Evolutionary conservation across 805 yeast genomes (phyloP), one percentile per base, ranked within the genome.

Genomic region (Ogataea kodamae): DNA sequence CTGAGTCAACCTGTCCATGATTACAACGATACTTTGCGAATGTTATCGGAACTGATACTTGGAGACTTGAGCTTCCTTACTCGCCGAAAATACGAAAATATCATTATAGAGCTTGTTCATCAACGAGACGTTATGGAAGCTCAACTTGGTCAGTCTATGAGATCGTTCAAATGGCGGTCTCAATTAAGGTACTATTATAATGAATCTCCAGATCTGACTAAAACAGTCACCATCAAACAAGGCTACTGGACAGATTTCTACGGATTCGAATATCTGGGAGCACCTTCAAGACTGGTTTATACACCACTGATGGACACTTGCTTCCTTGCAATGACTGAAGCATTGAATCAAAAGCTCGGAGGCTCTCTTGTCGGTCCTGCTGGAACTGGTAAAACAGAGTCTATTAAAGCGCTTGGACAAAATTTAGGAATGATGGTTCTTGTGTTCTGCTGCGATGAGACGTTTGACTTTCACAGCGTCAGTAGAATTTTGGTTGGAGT

Each of bases 301-400:
- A 90, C 97, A 0, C 86, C 90, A 1, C 63, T 86, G 12, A 67
- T 84, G 6, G 74, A 75, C 29, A 64, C 69, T 5, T 74, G 86
- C 37, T 86, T 72, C 52, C 53, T 80, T 6, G 64, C 88, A 0
- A 74, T 89, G 77, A 66, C 83, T 0, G 82, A 80, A 40, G 89
- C 97, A 0, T 54, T 88, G 11, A 70, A 74, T 20, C 86, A 79
- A 46, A 72, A 70, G 21, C 63, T 77, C 6, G 97, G 97, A n/a
- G 95, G 95, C 0, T 81, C 95, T 1, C 81, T 95, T 1, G 78
- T 82, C 57, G 97, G 97, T 0, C 97, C 97, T 1, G 96, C 97
- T 3, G 97, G 97, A 25, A 90, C 97, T 0, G 97, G 97, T 45
- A 90, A 90, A 53, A 90, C 97, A 0, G 97, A 90, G 54, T 72